Conservation (phyloP, 805 yeast genomes). For the Vanderwaltozyma polyspora region DNA sequence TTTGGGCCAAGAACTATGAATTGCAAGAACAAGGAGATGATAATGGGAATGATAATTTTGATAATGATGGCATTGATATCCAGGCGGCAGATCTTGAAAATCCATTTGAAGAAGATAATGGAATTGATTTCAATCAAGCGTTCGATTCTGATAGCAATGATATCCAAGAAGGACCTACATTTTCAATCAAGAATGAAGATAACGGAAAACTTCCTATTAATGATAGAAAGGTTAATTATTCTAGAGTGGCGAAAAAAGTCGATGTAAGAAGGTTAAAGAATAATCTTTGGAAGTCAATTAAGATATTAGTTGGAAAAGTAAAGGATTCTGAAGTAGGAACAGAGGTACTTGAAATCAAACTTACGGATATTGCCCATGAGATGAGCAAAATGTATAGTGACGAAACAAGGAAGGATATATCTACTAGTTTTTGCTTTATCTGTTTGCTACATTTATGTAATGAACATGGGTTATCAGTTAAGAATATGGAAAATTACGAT, state of each 20-base stretch:
- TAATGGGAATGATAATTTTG: conserved; percentile 13
- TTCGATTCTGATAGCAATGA: conserved; percentile 17
- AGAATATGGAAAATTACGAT: conserved; percentile 32
- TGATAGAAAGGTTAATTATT: conserved; percentile 38
- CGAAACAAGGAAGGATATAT: conserved; percentile 51
- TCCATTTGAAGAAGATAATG: conserved; percentile 28
- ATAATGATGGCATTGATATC: conserved; percentile 17
- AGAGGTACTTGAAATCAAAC: conserved; percentile 16
- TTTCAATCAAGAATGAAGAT: conserved; percentile 13
- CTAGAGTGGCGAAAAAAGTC: conserved; percentile 67
- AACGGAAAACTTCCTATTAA: conserved; percentile 5
- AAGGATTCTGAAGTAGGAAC: background rate
- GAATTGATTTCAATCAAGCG: conserved; percentile 28
- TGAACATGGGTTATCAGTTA: conserved; percentile 60
- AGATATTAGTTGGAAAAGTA: conserved; percentile 6
- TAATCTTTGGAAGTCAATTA: conserved; percentile 57
- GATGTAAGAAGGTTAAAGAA: conserved; percentile 65
- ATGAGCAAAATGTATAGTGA: conserved; percentile 43
- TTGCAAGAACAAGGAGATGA: conserved; percentile 30
- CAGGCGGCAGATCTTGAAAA: conserved; percentile 21
- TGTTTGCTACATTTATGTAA: conserved; percentile 78
- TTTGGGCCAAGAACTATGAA: conserved; percentile 59
- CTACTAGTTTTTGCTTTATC: conserved; percentile 78
- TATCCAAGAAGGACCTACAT: conserved; percentile 6
- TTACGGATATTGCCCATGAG: conserved; percentile 39